Base-by-base conservation (phyloP, 139 green algal species). In the Limnomonas spitsbergensis region DNA sequence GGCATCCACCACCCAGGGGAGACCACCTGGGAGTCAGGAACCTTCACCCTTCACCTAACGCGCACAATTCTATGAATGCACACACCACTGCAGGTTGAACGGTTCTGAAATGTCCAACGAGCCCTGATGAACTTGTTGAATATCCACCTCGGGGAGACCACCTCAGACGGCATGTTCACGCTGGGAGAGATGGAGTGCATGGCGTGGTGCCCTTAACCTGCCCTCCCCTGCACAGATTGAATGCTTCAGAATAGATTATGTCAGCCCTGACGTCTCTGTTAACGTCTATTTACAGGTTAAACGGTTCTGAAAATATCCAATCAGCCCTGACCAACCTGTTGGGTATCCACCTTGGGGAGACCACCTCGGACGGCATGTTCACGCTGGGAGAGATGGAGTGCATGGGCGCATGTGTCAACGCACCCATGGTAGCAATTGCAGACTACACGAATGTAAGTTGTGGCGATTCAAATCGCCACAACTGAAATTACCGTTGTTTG, bases 121-220 rank as follows among this genome's bases (percentile, higher is more conserved):
- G 61, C 61, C 27, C 29, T 72, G 61, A 37, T 34, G 27, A 29
- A 47, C 9, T 89, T 94, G 67, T 77, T 96, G 42, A 83, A 91
- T 32, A 80, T 95, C n/a, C 72, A 85, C 53, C 84, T 91, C 35
- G 83, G 88, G 54, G 82, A 94, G 81, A 90, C 89, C 32, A 95
- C 92, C 0, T 54, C 42, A 37, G 94, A 98, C 77, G 96, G 96
- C 35, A 85, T 95, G 84, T 99, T 99, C 86, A 98, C 96, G 4
- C 83, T 99, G 53, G 90, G 93, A 2, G 96, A 99, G 90, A 99
- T 99, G 96, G 96, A 99, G 90, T 99, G 96, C 92, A 99, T 99
- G 96, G 96, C n/a, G n/a, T n/a, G n/a, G n/a, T n/a, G n/a, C n/a
- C n/a, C n/a, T n/a, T n/a, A n/a, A n/a, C n/a, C n/a, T n/a, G n/a